These are phyloP conservation scores for Ophiostoma populinum DNA, from an alignment of 2,329 filamentous ascomycete species.

Conservation along the genomic window DNA sequence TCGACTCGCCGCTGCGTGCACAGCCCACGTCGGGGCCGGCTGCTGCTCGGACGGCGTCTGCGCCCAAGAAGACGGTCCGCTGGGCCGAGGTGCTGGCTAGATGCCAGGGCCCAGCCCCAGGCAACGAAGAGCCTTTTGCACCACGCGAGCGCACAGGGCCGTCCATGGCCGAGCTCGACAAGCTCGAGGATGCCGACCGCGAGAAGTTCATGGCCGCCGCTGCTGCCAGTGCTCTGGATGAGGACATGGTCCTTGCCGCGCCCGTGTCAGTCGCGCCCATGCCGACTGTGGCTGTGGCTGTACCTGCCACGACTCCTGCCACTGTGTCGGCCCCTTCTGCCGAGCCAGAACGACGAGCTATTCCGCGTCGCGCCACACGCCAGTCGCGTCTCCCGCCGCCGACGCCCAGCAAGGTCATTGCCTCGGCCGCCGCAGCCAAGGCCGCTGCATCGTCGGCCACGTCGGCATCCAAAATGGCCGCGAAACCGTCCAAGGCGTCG, in stretches of 20 bases:
- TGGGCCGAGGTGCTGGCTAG: slow-evolving; percentile 18
- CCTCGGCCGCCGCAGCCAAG: slow-evolving; percentile 4
- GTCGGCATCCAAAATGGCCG: background rate
- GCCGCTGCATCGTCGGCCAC: background rate
- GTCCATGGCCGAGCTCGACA: too few species aligned
- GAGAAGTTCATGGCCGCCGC: too few species aligned
- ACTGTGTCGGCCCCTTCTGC: background rate
- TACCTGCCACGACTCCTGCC: background rate
- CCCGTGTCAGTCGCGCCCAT: background rate
- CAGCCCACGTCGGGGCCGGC: slow-evolving; percentile 1
- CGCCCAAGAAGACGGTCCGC: slow-evolving; percentile 12
- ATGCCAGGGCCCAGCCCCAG: slow-evolving; percentile 10
- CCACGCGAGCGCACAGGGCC: too few species aligned
- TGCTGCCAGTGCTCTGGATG: too few species aligned
- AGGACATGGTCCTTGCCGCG: too few species aligned
- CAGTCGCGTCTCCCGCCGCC: slow-evolving; percentile 10
- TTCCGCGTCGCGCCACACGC: slow-evolving; percentile 8
- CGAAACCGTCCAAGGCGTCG: too few species aligned
- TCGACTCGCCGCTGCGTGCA: slow-evolving; percentile 11
- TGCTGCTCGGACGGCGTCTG: background rate
- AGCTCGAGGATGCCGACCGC: background rate
- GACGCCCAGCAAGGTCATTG: slow-evolving; percentile 10
- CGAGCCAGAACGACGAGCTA: slow-evolving; percentile 6
- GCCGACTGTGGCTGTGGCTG: background rate
- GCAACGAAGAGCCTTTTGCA: background rate